Evolutionary conservation across 352 stramenopile genomes (phyloP).

Genomic region (Globisporangium ultimum): DNA sequence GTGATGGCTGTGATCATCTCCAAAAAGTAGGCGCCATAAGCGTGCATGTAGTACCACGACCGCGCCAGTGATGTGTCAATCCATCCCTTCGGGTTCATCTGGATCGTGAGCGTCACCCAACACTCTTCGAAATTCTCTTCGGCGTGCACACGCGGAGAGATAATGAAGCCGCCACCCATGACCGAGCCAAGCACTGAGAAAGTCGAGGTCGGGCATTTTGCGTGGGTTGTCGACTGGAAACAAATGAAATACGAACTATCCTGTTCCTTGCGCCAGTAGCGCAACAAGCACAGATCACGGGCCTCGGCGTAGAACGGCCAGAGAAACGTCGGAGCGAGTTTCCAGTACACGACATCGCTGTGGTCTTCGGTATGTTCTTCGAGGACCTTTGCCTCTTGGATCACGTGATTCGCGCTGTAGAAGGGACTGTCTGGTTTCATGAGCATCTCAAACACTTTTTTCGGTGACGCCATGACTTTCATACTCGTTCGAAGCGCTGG

Average conservation of each 20-base stretch:
- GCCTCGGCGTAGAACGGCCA: constrained; percentile 67
- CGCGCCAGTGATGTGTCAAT: constrained; percentile 50
- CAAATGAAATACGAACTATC: constrained; percentile 83
- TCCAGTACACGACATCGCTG: constrained; percentile 80
- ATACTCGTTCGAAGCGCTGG: constrained; percentile 70
- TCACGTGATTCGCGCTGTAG: constrained; percentile 75
- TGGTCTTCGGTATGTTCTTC: constrained; percentile 66
- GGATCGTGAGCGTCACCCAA: constrained; percentile 75
- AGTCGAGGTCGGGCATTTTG: constrained; percentile 31
- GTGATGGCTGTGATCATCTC: constrained; percentile 75
- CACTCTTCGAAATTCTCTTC: constrained; percentile 70
- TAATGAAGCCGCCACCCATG: constrained; percentile 80
- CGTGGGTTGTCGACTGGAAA: constrained; percentile 80
- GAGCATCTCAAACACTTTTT: constrained; percentile 76
- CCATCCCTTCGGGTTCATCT: constrained; percentile 84
- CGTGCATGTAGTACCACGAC: constrained; percentile 75
- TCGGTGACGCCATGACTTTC: constrained; percentile 59
- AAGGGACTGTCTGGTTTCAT: constrained; percentile 70
- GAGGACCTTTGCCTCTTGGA: constrained; percentile 54
- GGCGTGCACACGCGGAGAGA: constrained; percentile 38
- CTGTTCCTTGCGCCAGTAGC: constrained; percentile 82
- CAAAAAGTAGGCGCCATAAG: constrained; percentile 68
- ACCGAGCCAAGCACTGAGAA: constrained; percentile 53
- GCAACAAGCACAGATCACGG: constrained; percentile 72
- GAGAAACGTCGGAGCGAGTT: constrained; percentile 58